A percentile compares a stretch with the other conserved stretches of the same genome.
Conservation (phyloP, 2,329 filamentous ascomycete species). For the Colletotrichum sidae region DNA sequence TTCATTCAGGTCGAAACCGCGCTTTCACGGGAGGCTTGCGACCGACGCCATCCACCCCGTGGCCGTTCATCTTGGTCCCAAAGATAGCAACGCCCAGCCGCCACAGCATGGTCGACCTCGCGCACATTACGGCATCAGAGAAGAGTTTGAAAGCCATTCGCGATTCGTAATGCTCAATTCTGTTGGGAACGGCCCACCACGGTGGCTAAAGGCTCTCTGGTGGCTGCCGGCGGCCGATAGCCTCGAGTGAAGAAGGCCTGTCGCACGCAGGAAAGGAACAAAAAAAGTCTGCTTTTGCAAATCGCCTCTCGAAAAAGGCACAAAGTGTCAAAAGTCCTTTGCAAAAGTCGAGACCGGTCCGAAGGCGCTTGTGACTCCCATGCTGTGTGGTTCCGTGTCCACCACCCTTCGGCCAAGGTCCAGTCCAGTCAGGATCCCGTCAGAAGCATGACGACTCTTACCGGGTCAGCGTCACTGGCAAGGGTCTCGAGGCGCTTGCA, state of each 20-base stretch:
- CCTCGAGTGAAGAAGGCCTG: not conserved
- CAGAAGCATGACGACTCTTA: not conserved
- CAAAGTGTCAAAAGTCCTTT: not conserved
- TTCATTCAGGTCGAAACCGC: not conserved
- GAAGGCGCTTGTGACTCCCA: slow-evolving; percentile 2
- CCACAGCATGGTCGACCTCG: slow-evolving; percentile 19
- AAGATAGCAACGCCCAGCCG: slow-evolving; percentile 20
- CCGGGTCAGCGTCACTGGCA: not conserved
- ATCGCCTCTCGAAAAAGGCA: slow-evolving; percentile 10
- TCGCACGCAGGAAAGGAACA: slow-evolving; percentile 2
- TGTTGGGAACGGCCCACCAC: slow-evolving; percentile 23
- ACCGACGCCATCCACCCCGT: slow-evolving; percentile 9
- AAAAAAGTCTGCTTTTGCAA: not conserved
- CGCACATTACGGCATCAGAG: slow-evolving; percentile 8
- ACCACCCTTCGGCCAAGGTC: not conserved
- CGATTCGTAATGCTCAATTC: slow-evolving; percentile 1
- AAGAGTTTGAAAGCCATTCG: not conserved
- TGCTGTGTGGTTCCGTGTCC: no score
- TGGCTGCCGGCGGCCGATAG: slow-evolving; percentile 6
- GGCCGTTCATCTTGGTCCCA: slow-evolving; percentile 1
- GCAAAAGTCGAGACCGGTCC: slow-evolving; percentile 24
- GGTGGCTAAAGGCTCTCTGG: slow-evolving; percentile 4
- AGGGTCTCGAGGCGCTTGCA: slow-evolving; percentile 13
- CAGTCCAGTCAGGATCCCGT: not conserved
- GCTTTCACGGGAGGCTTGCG: slow-evolving; percentile 22